These are phyloP conservation scores for Fusarium solani-melongenae DNA, from an alignment of 2,329 filamentous ascomycete genomes.

Conservation along the genomic window DNA sequence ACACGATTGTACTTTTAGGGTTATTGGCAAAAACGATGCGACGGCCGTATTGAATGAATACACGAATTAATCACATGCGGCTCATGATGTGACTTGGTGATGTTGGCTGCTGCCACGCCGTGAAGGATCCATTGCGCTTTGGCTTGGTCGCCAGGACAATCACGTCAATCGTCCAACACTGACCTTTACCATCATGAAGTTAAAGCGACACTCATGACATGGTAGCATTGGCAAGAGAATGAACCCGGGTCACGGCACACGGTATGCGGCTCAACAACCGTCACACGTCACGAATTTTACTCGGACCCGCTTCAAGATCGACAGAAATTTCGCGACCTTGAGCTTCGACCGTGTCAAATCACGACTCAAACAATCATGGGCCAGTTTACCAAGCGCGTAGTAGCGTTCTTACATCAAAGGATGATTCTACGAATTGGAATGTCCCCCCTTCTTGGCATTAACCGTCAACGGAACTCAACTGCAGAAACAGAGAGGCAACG, in stretches of 20 bases:
- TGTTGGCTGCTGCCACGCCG: not conserved
- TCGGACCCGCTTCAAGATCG: not conserved
- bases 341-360: not conserved
- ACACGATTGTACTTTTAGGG: conserved; percentile 3
- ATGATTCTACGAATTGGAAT: conserved; percentile 49
- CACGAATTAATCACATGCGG: conserved; percentile 7
- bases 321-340: not conserved
- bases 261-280: not conserved
- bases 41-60: conserved; percentile 10
- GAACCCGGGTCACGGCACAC: not conserved
- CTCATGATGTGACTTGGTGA: not conserved
- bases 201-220: not conserved
- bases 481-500: conserved; percentile 52
- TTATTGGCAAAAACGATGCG: conserved; percentile 3
- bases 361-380: not conserved
- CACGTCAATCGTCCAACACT: not conserved
- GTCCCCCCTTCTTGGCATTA: conserved; percentile 72
- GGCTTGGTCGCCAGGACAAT: not conserved
- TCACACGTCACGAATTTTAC: not conserved
- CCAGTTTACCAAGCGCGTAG: not conserved
- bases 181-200: not conserved
- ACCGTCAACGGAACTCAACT: conserved; percentile 56
- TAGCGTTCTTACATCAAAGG: not conserved
- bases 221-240: not conserved
- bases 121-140: not conserved